phyloP scores from a whole-genome alignment of 345 rosid genomes.

The Eucalyptus marginata region DNA sequence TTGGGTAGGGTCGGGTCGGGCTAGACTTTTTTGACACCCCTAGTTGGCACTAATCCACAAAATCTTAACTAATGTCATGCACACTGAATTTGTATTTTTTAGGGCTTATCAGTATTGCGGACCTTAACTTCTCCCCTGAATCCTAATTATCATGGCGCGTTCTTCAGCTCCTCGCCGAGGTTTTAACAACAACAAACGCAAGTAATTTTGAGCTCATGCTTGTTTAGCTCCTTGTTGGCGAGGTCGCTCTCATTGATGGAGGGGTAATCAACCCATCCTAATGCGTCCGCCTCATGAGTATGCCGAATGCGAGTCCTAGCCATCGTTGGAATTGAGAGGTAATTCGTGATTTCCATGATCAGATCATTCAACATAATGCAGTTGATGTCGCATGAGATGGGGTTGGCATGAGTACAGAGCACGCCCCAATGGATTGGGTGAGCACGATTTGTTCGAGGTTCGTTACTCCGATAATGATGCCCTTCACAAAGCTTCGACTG shows the following conservation, averaged over 20 bases:
- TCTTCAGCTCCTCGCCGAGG: too few relatives aligned
- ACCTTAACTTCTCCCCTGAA: background rate
- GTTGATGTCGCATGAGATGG: background rate
- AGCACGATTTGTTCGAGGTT: background rate
- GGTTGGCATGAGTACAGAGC: fast-evolving
- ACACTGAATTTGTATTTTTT: fast-evolving
- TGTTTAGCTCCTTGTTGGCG: fast-evolving
- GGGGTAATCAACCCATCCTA: background rate
- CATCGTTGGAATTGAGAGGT: background rate
- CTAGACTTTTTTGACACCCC: fast-evolving
- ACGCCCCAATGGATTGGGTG: background rate
- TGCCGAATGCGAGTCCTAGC: background rate
- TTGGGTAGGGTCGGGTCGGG: fast-evolving
- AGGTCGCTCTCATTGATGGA: background rate
- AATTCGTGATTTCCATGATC: background rate
- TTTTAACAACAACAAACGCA: too few relatives aligned
- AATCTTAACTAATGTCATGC: too few relatives aligned
- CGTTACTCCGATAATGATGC: background rate
- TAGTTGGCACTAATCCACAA: too few relatives aligned
- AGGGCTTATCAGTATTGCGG: background rate
- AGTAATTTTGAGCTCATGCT: too few relatives aligned
- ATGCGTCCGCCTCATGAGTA: fast-evolving
- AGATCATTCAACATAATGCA: fast-evolving
- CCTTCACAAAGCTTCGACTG: fast-evolving
- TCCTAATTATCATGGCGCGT: fast-evolving